phyloP scores from a whole-genome alignment of 2,329 filamentous ascomycete genomes.

The Myriosclerotinia duriaeana region DNA sequence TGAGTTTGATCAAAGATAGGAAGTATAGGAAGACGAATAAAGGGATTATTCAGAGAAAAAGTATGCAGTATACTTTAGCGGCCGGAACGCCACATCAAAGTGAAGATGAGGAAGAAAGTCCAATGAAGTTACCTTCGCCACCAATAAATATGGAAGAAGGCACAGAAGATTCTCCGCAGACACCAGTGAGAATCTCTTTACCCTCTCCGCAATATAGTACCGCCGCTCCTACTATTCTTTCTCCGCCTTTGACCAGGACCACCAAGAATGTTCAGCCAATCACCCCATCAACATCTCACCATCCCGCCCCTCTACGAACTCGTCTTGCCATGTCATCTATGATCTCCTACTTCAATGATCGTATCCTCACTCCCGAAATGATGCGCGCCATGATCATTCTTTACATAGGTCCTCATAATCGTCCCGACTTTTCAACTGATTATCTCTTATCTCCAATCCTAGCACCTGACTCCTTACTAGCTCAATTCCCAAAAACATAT shows the following conservation, averaged over 20 bases:
- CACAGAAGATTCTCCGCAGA: not conserved
- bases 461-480: slow-evolving; percentile 79
- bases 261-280: slow-evolving; percentile 19
- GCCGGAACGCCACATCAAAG: slow-evolving; percentile 81
- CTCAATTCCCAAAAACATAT: slow-evolving; percentile 89
- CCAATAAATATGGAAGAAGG: slow-evolving; percentile 10
- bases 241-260: slow-evolving; percentile 24
- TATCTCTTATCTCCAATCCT: slow-evolving; percentile 88
- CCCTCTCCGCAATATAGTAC: slow-evolving; percentile 28
- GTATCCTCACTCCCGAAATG: slow-evolving; percentile 93
- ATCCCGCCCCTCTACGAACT: slow-evolving; percentile 65
- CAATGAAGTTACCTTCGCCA: slow-evolving; percentile 40
- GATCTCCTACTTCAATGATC: slow-evolving; percentile 97
- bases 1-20: slow-evolving; percentile 86
- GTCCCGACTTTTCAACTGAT: slow-evolving; percentile 88
- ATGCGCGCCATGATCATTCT: slow-evolving; percentile 99
- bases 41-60: slow-evolving; percentile 78
- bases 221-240: slow-evolving; percentile 32
- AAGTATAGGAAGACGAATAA: slow-evolving; percentile 74
- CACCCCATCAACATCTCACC: slow-evolving; percentile 47
- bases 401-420: slow-evolving; percentile 90
- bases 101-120: slow-evolving; percentile 61
- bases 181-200: not conserved
- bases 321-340: slow-evolving; percentile 94
- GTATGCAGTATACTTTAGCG: slow-evolving; percentile 80